Conservation (phyloP, 2,329 filamentous ascomycete species). For the Neurospora crassa region DNA sequence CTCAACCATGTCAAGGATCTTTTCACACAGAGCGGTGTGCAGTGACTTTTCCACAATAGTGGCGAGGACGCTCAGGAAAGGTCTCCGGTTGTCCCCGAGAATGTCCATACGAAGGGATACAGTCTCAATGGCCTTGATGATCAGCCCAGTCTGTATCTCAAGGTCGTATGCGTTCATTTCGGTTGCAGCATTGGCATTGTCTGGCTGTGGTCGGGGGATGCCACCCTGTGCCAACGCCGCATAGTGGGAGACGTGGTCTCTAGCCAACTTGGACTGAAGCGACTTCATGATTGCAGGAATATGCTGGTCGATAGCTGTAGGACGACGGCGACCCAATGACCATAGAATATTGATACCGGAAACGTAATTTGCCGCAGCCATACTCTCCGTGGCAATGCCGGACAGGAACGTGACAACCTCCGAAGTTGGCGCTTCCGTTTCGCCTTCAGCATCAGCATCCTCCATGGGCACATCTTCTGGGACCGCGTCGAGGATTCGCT, state of each 20-base stretch:
- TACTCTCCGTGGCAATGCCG: conserved; percentile 75
- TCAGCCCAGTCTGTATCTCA: conserved; percentile 80
- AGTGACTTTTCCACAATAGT: conserved; percentile 92
- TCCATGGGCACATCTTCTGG: conserved; percentile 69
- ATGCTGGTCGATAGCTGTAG: conserved; percentile 81
- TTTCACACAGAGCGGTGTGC: conserved; percentile 78
- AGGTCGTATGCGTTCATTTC: conserved; percentile 68
- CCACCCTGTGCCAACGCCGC: conserved; percentile 41
- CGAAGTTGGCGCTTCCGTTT: conserved; percentile 69
- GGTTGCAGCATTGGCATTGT: conserved; percentile 41
- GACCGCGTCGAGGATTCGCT: conserved; percentile 78
- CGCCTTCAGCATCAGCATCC: conserved; percentile 74
- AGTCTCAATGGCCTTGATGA: conserved; percentile 91
- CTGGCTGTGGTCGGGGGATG: conserved; percentile 35
- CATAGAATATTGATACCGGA: conserved; percentile 89
- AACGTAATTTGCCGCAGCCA: conserved; percentile 71
- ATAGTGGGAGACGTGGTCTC: conserved; percentile 82
- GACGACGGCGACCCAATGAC: conserved; percentile 78
- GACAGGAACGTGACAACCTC: conserved; percentile 83
- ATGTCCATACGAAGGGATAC: conserved; percentile 87
- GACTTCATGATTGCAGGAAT: conserved; percentile 86
- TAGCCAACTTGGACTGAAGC: conserved; percentile 80
- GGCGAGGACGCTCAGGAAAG: conserved; percentile 90
- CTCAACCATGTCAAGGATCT: conserved; percentile 89
- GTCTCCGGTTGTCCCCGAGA: conserved; percentile 79